Evolutionary conservation across 495 filamentous ascomycete genomes (phyloP).

Genomic region (Neurospora sp.): DNA sequence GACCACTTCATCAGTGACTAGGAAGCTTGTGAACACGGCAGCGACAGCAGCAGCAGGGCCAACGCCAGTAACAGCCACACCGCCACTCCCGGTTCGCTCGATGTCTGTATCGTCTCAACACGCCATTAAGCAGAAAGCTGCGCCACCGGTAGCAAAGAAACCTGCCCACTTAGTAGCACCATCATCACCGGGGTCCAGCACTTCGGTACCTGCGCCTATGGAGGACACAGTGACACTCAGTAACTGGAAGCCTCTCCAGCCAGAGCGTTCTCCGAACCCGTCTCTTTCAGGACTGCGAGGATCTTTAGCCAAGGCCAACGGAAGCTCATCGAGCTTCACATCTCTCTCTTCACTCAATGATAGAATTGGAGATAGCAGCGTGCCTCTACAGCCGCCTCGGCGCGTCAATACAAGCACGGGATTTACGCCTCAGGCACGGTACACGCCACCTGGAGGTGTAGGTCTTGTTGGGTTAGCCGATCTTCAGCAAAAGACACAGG

Average conservation of each 20-base stretch:
- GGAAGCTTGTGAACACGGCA: constrained; percentile 13
- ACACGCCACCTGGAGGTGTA: constrained; percentile 12
- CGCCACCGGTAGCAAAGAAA: constrained; percentile 45
- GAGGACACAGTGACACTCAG: not conserved
- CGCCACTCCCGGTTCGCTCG: constrained; percentile 21
- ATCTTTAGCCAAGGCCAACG: not conserved
- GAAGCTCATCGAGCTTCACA: not conserved
- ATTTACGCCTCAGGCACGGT: constrained; percentile 1
- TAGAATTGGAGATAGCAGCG: not conserved
- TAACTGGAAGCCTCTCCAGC: not conserved
- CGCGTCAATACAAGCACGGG: constrained; percentile 9
- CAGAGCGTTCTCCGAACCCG: constrained; percentile 3
- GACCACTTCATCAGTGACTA: constrained; percentile 1
- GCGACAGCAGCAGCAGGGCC: not conserved
- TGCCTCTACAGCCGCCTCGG: constrained; percentile 8
- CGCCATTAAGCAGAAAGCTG: constrained; percentile 28
- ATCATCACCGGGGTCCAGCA: constrained; percentile 25
- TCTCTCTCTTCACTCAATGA: constrained; percentile 2
- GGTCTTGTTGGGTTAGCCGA: constrained; percentile 13
- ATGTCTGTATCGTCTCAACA: constrained; percentile 21
- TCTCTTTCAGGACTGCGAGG: not conserved
- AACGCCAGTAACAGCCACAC: constrained; percentile 1
- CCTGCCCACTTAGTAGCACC: constrained; percentile 38
- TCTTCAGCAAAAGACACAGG: constrained; percentile 4
- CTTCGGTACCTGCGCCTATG: constrained; percentile 4